These are phyloP conservation scores for Salvia splendens DNA, from an alignment of 257 asterid species.

Conservation along the genomic window DNA sequence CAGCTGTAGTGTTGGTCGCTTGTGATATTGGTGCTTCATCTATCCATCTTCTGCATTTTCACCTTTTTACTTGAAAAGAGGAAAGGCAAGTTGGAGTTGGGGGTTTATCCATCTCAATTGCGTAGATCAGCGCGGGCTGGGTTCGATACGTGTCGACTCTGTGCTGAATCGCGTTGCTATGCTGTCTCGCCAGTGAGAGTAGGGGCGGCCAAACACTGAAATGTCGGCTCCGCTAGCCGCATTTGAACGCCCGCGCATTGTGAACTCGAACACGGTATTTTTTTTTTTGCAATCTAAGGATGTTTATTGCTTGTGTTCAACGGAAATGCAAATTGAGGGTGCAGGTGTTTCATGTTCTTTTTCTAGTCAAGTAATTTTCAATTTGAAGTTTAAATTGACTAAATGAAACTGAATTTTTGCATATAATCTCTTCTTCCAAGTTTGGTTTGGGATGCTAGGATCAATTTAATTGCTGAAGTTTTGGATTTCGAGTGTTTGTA, in stretches of 20 bases:
- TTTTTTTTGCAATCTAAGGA: neutral
- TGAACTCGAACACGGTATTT: constrained; percentile 72
- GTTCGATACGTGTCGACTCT: constrained; percentile 44
- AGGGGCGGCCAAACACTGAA: constrained; percentile 24
- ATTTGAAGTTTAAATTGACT: constrained; percentile 14
- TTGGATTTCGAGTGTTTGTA: constrained; percentile 24
- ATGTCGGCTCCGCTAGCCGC: constrained; percentile 84
- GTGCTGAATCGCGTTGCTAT: constrained; percentile 36
- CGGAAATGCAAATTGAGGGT: constrained; percentile 19
- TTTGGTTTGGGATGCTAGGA: constrained; percentile 18
- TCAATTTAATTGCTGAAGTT: constrained; percentile 1
- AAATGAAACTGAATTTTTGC: constrained; percentile 14
- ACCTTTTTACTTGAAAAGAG: neutral
- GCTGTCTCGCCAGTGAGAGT: constrained; percentile 34
- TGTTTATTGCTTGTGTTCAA: constrained; percentile 30
- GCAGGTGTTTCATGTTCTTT: constrained; percentile 4
- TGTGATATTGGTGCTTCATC: constrained; percentile 30
- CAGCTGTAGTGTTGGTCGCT: constrained; percentile 34
- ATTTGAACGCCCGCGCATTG: constrained; percentile 77
- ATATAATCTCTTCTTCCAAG: neutral
- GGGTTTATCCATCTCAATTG: constrained; percentile 25
- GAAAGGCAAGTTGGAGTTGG: neutral
- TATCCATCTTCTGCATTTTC: constrained; percentile 19
- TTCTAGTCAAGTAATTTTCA: constrained; percentile 36
- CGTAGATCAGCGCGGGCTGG: constrained; percentile 34